A percentile compares a stretch with the other conserved stretches of the same genome.
phyloP scores from a whole-genome alignment of 2,329 filamentous ascomycete genomes.

The Clarireedia paspali region DNA sequence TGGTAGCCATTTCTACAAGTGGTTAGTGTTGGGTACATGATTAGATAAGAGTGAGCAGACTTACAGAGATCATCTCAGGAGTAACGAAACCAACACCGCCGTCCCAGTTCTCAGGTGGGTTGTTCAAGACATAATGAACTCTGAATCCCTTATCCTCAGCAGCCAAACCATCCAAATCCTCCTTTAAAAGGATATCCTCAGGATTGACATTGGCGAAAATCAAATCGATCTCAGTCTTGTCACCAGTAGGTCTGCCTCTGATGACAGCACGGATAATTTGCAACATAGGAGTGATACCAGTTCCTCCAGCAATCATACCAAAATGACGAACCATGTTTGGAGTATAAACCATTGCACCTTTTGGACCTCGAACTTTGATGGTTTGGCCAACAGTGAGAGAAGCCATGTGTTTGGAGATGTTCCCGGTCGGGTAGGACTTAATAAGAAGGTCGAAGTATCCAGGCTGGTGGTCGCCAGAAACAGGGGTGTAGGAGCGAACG shows the following conservation, averaged over 20 bases:
- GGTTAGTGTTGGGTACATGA: neutral
- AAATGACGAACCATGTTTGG: slow-evolving; percentile 96
- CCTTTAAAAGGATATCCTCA: slow-evolving; percentile 87
- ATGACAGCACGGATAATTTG: slow-evolving; percentile 90
- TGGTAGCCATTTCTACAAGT: slow-evolving; percentile 63
- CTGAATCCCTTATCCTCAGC: slow-evolving; percentile 74
- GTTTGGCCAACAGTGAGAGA: slow-evolving; percentile 73
- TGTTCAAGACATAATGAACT: slow-evolving; percentile 93
- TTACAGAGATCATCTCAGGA: slow-evolving; percentile 84
- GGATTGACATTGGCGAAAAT: slow-evolving; percentile 95
- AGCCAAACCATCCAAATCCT: slow-evolving; percentile 77
- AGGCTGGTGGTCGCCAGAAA: slow-evolving; percentile 79
- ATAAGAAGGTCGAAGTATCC: slow-evolving; percentile 95
- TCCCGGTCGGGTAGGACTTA: slow-evolving; percentile 95
- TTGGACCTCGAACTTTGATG: slow-evolving; percentile 88
- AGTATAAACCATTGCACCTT: slow-evolving; percentile 95
- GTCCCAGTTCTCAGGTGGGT: slow-evolving; percentile 83
- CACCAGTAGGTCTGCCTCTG: slow-evolving; percentile 68
- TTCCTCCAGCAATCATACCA: slow-evolving; percentile 96
- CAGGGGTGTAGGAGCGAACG: slow-evolving; percentile 85
- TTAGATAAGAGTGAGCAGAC: slow-evolving; percentile 22
- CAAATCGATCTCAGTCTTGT: slow-evolving; percentile 83
- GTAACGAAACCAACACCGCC: slow-evolving; percentile 95
- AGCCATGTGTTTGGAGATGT: slow-evolving; percentile 92
- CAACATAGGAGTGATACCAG: slow-evolving; percentile 97